Evolutionary conservation across 352 stramenopile genomes (phyloP).

Genomic region (Phytophthora foliorum): DNA sequence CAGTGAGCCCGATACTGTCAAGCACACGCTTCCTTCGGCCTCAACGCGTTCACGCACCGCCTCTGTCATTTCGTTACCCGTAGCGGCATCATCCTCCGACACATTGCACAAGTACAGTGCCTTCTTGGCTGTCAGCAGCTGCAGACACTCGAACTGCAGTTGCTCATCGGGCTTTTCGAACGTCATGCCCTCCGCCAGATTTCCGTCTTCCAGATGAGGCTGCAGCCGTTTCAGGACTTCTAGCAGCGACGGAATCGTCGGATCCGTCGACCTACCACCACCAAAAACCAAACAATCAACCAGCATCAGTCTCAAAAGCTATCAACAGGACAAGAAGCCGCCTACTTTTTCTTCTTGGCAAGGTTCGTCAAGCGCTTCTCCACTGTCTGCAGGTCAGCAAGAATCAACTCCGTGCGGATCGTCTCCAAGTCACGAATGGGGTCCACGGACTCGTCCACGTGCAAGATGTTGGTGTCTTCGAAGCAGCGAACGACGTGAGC

Average conservation of each 20-base stretch:
- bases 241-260: conserved; percentile 58
- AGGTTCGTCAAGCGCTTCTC: conserved; percentile 72
- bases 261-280: conserved; percentile 56
- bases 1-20: conserved; percentile 80
- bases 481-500: conserved; percentile 97
- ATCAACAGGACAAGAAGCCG: neutral
- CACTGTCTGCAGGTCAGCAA: conserved; percentile 90
- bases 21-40: conserved; percentile 71
- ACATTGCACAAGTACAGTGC: conserved; percentile 99
- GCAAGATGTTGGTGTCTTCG: conserved; percentile 98
- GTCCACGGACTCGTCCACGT: conserved; percentile 97
- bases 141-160: conserved; percentile 81
- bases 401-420: conserved; percentile 98
- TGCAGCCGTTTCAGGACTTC: conserved; percentile 70
- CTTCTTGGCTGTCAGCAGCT: conserved; percentile 93
- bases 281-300: conserved; percentile 11
- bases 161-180: conserved; percentile 91
- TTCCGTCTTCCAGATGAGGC: conserved; percentile 87
- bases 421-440: conserved; percentile 97
- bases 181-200: conserved; percentile 58
- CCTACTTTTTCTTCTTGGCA: conserved; percentile 85
- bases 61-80: conserved; percentile 94
- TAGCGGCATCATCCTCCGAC: conserved; percentile 94
- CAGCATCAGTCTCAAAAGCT: conserved; percentile 4
- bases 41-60: conserved; percentile 74